Evolutionary conservation across 2,329 filamentous ascomycete species (phyloP).

Genomic region (Onygenales sp.): DNA sequence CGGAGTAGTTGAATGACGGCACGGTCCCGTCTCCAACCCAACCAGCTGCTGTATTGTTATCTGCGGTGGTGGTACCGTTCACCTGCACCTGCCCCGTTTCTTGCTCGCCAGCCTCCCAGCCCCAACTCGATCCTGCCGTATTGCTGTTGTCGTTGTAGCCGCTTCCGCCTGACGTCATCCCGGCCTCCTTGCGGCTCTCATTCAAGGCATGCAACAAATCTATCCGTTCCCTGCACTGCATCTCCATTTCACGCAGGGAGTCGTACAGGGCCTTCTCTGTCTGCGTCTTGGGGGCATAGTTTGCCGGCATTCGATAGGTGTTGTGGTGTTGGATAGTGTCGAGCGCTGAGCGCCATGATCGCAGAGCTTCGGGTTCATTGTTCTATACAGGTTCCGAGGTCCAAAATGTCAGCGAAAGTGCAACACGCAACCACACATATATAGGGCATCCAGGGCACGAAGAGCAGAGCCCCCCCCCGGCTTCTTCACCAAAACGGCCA

Average conservation of each 20-base stretch:
- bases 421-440: background rate
- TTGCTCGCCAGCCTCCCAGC: background rate
- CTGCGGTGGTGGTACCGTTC: conserved; percentile 23
- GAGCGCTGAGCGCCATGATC: conserved; percentile 81
- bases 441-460: background rate
- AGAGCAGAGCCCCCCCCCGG: background rate
- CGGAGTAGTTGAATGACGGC: conserved; percentile 67
- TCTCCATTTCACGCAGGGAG: conserved; percentile 70
- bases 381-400: conserved; percentile 45
- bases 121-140: conserved; percentile 14
- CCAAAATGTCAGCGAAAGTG: background rate
- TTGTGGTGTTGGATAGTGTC: conserved; percentile 83
- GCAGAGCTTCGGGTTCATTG: conserved; percentile 81
- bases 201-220: conserved; percentile 76
- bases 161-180: conserved; percentile 14
- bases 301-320: conserved; percentile 61
- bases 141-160: background rate
- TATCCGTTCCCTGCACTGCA: conserved; percentile 88
- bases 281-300: conserved; percentile 63
- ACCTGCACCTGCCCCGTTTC: conserved; percentile 6
- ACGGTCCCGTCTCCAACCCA: conserved; percentile 77
- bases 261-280: conserved; percentile 76
- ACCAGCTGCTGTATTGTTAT: conserved; percentile 29
- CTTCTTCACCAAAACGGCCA: background rate
- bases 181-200: conserved; percentile 50